These are phyloP conservation scores for Penicillium atrosanguineum DNA, from an alignment of 495 filamentous ascomycete species.

Conservation along the genomic window DNA sequence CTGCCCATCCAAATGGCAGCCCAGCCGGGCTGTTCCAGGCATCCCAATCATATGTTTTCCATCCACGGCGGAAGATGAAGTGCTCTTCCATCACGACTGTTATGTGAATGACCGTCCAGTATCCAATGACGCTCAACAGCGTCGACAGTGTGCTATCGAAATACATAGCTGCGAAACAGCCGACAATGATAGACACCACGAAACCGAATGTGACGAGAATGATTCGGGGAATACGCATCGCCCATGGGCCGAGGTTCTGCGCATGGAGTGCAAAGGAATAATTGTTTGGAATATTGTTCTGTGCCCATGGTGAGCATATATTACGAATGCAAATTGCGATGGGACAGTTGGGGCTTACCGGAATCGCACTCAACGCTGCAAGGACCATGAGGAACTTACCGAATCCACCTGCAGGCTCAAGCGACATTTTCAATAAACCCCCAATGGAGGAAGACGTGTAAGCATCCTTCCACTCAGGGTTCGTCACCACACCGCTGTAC, in stretches of 20 bases:
- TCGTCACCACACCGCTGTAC: constrained; percentile 49
- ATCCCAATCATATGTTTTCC: constrained; percentile 54
- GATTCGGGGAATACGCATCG: constrained; percentile 31
- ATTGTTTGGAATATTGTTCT: constrained; percentile 33
- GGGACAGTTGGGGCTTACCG: constrained; percentile 14
- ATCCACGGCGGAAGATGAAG: constrained; percentile 63
- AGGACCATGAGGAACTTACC: constrained; percentile 39
- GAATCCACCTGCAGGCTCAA: constrained; percentile 46
- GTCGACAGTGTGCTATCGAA: constrained; percentile 26
- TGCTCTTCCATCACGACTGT: constrained; percentile 65
- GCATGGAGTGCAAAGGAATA: constrained; percentile 30
- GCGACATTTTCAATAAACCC: constrained; percentile 56
- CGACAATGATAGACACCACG: constrained; percentile 19
- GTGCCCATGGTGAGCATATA: background rate
- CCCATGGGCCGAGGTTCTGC: constrained; percentile 36
- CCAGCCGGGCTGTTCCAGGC: constrained; percentile 50
- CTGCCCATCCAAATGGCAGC: constrained; percentile 64
- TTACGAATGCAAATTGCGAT: background rate
- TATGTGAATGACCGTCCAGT: constrained; percentile 75
- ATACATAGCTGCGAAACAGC: constrained; percentile 25
- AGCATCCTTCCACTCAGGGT: constrained; percentile 45
- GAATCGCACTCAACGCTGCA: constrained; percentile 35
- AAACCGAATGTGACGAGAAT: constrained; percentile 26
- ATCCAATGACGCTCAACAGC: constrained; percentile 41
- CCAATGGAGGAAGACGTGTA: constrained; percentile 56